Evolutionary conservation across 139 green algal species (phyloP).

Genomic region (Coccomyxa sp.): DNA sequence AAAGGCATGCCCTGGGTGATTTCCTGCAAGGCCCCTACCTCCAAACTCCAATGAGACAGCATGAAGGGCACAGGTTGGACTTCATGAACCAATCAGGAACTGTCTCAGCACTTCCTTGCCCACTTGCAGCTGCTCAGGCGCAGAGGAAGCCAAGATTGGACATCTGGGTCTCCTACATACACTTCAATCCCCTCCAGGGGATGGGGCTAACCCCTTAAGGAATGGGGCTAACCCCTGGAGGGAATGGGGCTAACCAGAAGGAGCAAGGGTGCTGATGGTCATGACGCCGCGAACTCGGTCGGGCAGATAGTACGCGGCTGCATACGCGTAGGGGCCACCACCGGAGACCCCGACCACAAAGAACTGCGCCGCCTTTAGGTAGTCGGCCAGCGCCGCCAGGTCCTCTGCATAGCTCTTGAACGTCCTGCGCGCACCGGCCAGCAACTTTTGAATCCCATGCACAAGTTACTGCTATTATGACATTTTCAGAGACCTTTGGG

Average conservation of each 20-base stretch:
- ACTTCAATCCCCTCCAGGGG: background rate
- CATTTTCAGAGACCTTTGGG: background rate
- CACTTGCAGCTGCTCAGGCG: background rate
- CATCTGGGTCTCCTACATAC: background rate
- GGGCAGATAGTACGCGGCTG: background rate
- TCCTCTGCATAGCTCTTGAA: conserved; percentile 6
- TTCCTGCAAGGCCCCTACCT: too few relatives aligned
- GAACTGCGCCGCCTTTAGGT: conserved; percentile 3
- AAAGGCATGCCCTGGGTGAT: too few relatives aligned
- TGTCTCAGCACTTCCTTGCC: background rate
- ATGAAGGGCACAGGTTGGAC: too few relatives aligned
- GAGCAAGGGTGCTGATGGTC: conserved; percentile 9
- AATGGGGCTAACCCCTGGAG: background rate
- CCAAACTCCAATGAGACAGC: too few relatives aligned
- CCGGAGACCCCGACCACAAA: conserved; percentile 12
- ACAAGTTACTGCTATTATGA: background rate
- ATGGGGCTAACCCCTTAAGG: background rate
- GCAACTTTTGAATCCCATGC: background rate
- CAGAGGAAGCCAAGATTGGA: background rate
- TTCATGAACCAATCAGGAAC: too few relatives aligned
- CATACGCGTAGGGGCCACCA: conserved; percentile 13
- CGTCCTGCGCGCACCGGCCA: background rate
- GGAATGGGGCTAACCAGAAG: background rate
- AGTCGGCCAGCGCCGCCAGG: conserved; percentile 10
- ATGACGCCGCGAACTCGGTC: conserved; percentile 4